Conservation (phyloP, 129 eudicot genomes). For the Arctium lappa region DNA sequence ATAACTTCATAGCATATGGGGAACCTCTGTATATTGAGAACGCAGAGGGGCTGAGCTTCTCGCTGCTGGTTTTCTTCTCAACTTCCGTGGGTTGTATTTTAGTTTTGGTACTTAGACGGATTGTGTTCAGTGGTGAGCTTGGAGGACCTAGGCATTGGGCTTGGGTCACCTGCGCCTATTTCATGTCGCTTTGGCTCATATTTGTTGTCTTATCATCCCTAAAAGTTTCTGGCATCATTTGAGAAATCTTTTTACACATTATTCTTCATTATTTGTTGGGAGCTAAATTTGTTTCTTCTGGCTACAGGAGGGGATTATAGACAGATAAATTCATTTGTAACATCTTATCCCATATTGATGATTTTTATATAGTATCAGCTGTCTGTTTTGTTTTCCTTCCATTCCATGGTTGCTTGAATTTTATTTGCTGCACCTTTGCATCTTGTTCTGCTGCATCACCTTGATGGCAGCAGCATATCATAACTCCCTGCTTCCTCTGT, state of each 20-base stretch:
- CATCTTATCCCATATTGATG: background rate
- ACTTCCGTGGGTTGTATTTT: constrained; percentile 80
- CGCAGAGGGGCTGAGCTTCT: constrained; percentile 78
- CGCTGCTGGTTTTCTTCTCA: constrained; percentile 76
- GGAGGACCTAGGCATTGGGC: constrained; percentile 96
- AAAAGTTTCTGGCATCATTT: constrained; percentile 69
- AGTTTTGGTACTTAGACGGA: constrained; percentile 61
- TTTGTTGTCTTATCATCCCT: constrained; percentile 78
- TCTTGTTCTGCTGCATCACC: too few species aligned
- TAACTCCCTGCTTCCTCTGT: too few species aligned
- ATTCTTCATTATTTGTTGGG: background rate
- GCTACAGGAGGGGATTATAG: background rate
- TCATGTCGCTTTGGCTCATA: constrained; percentile 82
- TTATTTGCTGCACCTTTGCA: background rate
- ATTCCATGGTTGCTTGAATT: background rate
- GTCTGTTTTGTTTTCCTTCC: too few species aligned
- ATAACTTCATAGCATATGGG: constrained; percentile 69
- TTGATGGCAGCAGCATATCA: too few species aligned
- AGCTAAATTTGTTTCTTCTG: background rate
- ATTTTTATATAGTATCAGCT: background rate
- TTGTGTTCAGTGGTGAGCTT: constrained; percentile 78
- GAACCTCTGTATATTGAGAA: constrained; percentile 63
- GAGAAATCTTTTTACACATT: background rate
- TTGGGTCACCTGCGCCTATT: constrained; percentile 64
- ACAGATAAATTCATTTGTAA: constrained; percentile 1